Percentiles rank a stretch among this genome's conserved stretches.
Evolutionary conservation across 768 basidiomycete genomes (phyloP).

Genomic region (Boletus edulis): DNA sequence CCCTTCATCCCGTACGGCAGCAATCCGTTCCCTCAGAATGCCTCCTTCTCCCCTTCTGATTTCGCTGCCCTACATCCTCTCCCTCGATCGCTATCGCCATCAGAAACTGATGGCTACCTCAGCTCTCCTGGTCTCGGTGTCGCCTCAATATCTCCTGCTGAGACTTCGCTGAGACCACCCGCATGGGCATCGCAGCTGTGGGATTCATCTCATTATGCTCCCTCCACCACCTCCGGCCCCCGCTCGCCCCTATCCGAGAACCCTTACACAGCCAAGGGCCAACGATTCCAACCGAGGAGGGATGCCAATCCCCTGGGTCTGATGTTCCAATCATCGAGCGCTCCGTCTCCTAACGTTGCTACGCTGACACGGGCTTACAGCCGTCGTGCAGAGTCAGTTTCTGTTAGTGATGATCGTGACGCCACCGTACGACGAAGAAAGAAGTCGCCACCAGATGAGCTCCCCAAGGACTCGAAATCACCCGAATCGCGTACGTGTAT

Average conservation of each 20-base stretch:
- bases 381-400: constrained; percentile 65
- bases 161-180: constrained; percentile 57
- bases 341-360: constrained; percentile 54
- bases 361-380: constrained; percentile 59
- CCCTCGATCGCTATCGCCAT: constrained; percentile 59
- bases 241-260: constrained; percentile 47
- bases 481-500: constrained; percentile 47
- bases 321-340: constrained; percentile 70
- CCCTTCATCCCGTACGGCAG: constrained; percentile 50
- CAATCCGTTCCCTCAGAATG: constrained; percentile 46
- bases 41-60: constrained; percentile 57
- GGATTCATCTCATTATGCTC: constrained; percentile 47
- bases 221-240: constrained; percentile 41
- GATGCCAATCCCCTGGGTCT: constrained; percentile 44
- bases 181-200: constrained; percentile 68
- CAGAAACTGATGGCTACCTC: constrained; percentile 48
- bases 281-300: constrained; percentile 39
- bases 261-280: constrained; percentile 41
- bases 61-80: constrained; percentile 62
- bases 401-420: constrained; percentile 60
- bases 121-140: constrained; percentile 43
- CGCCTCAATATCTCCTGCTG: constrained; percentile 59
- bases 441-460: constrained; percentile 34
- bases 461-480: constrained; percentile 39
- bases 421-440: constrained; percentile 70